phyloP scores from a whole-genome alignment of 1,139 yeast genomes.

The Suhomyces maxii region DNA sequence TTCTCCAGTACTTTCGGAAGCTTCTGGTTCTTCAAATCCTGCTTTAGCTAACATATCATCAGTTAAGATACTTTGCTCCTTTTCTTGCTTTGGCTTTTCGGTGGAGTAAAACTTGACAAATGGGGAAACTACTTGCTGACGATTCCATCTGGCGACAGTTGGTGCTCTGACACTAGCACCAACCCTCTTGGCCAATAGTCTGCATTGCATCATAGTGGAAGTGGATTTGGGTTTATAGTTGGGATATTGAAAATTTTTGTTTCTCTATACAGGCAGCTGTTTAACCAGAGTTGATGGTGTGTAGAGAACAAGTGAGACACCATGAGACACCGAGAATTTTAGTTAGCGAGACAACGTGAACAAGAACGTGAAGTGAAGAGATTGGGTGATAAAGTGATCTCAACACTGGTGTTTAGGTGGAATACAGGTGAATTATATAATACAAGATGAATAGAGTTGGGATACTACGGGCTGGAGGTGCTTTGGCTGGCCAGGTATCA shows the following conservation, averaged over 20 bases:
- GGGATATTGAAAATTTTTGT: slow-evolving; percentile 6
- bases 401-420: no score
- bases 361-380: no score
- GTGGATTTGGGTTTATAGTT: background rate
- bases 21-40: slow-evolving; percentile 58
- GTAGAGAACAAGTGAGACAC: no score
- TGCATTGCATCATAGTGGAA: slow-evolving; percentile 1
- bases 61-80: slow-evolving; percentile 58
- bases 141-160: background rate
- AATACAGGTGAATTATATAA: no score
- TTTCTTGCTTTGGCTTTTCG: slow-evolving; percentile 21
- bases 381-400: no score
- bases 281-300: no score
- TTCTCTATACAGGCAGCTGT: background rate
- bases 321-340: no score
- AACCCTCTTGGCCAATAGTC: slow-evolving; percentile 7
- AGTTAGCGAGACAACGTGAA: no score
- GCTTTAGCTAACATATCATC: slow-evolving; percentile 84
- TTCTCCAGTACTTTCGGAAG: slow-evolving; percentile 5
- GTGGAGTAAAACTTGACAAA: slow-evolving; percentile 21
- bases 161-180: slow-evolving; percentile 1
- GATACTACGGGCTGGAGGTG: no score
- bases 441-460: no score
- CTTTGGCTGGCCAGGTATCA: no score
- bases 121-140: background rate